Base-by-base conservation (phyloP, 306 rosid genomes). In the Begonia loranthoides region DNA sequence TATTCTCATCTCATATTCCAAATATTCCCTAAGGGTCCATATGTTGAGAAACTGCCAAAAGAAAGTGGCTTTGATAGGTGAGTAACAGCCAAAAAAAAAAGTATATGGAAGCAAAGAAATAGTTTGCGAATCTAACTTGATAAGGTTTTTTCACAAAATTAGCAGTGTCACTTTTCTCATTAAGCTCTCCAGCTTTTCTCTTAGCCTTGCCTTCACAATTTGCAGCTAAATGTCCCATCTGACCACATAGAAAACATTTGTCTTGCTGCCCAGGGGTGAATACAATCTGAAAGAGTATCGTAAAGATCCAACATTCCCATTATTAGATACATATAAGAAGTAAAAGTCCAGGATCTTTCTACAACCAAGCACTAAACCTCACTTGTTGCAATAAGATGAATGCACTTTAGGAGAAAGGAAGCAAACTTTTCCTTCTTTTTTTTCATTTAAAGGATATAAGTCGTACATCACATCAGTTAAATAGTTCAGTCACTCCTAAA, bases 171-270 rank as follows among this genome's bases (percentile, higher is more conserved):
- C 82, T 92, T 54, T 87, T 86, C 75, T 82, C 96, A 64, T 92
- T 94, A 67, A 76, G 73, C 62, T 86, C 99, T 34, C 99, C 93
- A 17, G 82, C 59, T 70, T 83, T 92, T 58, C 89, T 80, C 68
- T 87, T 92, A 21, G 70, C 94, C 74, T 74, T 83, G 61, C 99
- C 96, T 67, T 83, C 75, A 66, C 99, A 87, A 66, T 69, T 52
- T 34, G 99, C 87, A 10, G 99, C 96, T 54, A 86, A 1, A 71
- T 92, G 99, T 64, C 99, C 99, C 84, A 83, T 60, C 66, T 92
- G 96, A 53, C 96, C 96, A 61, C 99, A 92, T 5, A 92, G 36
- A 68, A 86, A 92, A 74, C 99, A 86, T 69, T 92, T 92, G 73
- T 86, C 94, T 75, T 80, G 96, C 66, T 77, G 83, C 17, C 95